These are phyloP conservation scores for Aureobasidium lini DNA, from an alignment of 2,329 filamentous ascomycete species.

Conservation along the genomic window DNA sequence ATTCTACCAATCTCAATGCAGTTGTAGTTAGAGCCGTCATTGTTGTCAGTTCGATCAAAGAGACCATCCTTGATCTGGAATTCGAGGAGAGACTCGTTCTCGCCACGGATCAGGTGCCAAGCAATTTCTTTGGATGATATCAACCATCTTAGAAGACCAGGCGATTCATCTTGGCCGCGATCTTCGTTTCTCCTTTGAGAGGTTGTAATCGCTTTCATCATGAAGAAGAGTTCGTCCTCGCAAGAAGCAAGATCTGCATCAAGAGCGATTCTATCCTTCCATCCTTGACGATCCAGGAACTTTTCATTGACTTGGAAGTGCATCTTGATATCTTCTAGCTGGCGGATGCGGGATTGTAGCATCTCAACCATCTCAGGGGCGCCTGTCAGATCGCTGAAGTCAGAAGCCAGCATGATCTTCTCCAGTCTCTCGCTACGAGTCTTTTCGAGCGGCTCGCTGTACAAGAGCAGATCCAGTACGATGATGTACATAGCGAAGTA, in stretches of 20 bases:
- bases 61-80: slow-evolving; percentile 85
- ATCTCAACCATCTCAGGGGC: slow-evolving; percentile 87
- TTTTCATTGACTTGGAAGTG: slow-evolving; percentile 91
- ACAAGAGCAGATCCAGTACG: slow-evolving; percentile 88
- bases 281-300: slow-evolving; percentile 78
- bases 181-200: slow-evolving; percentile 83
- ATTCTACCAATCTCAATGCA: slow-evolving; percentile 81
- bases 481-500: slow-evolving; percentile 99
- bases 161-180: slow-evolving; percentile 50
- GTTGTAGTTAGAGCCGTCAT: slow-evolving; percentile 93
- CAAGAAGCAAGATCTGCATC: slow-evolving; percentile 83
- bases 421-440: slow-evolving; percentile 91
- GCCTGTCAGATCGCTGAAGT: slow-evolving; percentile 93
- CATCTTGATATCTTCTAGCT: slow-evolving; percentile 91
- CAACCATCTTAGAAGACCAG: slow-evolving; percentile 80
- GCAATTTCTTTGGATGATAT: slow-evolving; percentile 93
- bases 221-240: slow-evolving; percentile 97
- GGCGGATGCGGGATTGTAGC: slow-evolving; percentile 84
- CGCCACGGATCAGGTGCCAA: slow-evolving; percentile 89
- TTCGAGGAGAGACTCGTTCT: slow-evolving; percentile 81
- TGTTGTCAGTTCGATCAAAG: slow-evolving; percentile 94
- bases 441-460: slow-evolving; percentile 94
- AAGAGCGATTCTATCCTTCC: slow-evolving; percentile 82
- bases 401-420: slow-evolving; percentile 97
- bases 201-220: slow-evolving; percentile 99